These are phyloP conservation scores for Scutellaria barbata DNA, from an alignment of 257 asterid genomes.

Conservation along the genomic window DNA sequence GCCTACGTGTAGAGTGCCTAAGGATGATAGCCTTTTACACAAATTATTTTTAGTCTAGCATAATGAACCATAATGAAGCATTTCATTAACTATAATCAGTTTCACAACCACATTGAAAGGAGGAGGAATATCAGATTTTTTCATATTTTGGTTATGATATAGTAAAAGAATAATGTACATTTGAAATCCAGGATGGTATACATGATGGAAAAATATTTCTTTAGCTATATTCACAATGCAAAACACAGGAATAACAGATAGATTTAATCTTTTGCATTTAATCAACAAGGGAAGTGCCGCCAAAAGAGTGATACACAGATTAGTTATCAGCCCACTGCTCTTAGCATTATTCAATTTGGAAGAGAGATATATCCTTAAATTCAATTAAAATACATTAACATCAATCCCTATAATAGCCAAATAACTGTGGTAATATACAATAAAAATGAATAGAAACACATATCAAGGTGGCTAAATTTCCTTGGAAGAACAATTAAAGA, in stretches of 20 bases:
- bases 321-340: not conserved
- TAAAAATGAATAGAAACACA: not conserved
- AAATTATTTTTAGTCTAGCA: constrained; percentile 10
- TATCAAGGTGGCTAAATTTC: constrained; percentile 23
- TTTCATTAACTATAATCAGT: not conserved
- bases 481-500: not conserved
- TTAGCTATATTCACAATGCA: constrained; percentile 12
- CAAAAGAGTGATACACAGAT: not conserved
- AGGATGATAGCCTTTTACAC: too few species aligned
- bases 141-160: not conserved
- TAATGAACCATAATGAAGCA: constrained; percentile 8
- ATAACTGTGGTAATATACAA: not conserved
- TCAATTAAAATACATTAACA: constrained; percentile 22
- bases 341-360: not conserved
- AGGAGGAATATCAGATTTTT: not conserved
- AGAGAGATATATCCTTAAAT: not conserved
- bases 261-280: constrained; percentile 19
- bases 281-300: constrained; percentile 2
- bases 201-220: not conserved
- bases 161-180: not conserved
- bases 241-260: not conserved
- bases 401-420: not conserved
- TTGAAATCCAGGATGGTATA: not conserved
- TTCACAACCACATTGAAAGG: not conserved
- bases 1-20: too few species aligned